phyloP scores from a whole-genome alignment of 129 eudicot genomes.

The Tagetes erecta region DNA sequence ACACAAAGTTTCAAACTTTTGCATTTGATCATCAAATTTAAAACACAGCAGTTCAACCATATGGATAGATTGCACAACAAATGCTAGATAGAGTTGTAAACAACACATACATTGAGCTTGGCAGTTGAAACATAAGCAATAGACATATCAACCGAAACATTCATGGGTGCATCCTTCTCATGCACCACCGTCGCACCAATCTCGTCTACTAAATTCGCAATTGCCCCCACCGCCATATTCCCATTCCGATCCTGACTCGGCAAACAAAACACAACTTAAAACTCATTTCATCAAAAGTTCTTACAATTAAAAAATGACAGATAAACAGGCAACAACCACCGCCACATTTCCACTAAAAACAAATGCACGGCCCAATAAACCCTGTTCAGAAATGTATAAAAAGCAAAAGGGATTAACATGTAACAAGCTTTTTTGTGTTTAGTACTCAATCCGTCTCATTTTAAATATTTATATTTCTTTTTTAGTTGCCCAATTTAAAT shows the following conservation, averaged over 20 bases:
- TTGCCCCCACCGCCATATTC: slow-evolving; percentile 44
- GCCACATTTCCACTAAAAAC: too few species aligned
- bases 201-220: slow-evolving; percentile 39
- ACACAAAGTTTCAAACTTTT: neutral
- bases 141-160: slow-evolving; percentile 42
- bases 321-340: too few species aligned
- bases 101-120: slow-evolving; percentile 30
- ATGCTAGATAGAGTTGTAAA: neutral
- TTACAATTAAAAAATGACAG: too few species aligned
- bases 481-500: too few species aligned
- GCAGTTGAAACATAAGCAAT: slow-evolving; percentile 40
- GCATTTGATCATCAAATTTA: neutral
- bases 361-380: too few species aligned
- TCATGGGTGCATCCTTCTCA: slow-evolving; percentile 38
- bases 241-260: slow-evolving; percentile 43
- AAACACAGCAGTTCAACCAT: neutral
- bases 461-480: too few species aligned
- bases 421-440: too few species aligned
- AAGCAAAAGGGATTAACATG: too few species aligned
- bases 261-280: neutral
- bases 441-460: too few species aligned
- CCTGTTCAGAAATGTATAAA: too few species aligned
- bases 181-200: slow-evolving; percentile 38
- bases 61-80: neutral
- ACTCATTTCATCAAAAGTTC: neutral